These are phyloP conservation scores for Populus davidiana DNA, from an alignment of 345 rosid species.

Conservation along the genomic window DNA sequence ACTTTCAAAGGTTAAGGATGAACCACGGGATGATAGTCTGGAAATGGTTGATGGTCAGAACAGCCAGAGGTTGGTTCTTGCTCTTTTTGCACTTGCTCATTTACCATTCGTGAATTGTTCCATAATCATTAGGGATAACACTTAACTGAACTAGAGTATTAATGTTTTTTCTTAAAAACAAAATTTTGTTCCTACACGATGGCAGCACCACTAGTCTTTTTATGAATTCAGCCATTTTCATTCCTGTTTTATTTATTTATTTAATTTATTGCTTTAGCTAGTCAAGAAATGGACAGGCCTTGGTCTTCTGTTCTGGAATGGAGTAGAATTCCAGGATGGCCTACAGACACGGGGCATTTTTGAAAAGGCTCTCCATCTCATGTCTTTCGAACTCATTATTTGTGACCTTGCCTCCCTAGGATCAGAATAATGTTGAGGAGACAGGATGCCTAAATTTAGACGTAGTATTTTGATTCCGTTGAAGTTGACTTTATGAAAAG, in stretches of 20 bases:
- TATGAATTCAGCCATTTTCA: not conserved
- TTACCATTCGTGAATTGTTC: not conserved
- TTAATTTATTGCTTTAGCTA: not conserved
- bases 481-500: not conserved
- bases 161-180: not conserved
- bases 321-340: not conserved
- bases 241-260: not conserved
- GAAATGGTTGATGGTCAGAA: conserved; percentile 51
- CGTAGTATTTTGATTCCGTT: not conserved
- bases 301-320: not conserved
- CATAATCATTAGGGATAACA: not conserved
- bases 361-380: not conserved
- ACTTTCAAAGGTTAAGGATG: conserved; percentile 76
- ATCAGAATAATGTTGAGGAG: not conserved
- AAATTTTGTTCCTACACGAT: not conserved
- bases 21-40: conserved; percentile 52
- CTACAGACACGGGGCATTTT: not conserved
- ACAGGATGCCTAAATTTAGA: not conserved
- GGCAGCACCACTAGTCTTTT: not conserved
- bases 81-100: not conserved
- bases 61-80: conserved; percentile 45
- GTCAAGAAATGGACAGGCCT: not conserved
- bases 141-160: not conserved
- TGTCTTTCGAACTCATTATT: not conserved
- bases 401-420: not conserved